A percentile compares a stretch with the other conserved stretches of the same genome.
Evolutionary conservation across 1,284 basidiomycete species (phyloP).

Genomic region (Ceratobasidium sp.): DNA sequence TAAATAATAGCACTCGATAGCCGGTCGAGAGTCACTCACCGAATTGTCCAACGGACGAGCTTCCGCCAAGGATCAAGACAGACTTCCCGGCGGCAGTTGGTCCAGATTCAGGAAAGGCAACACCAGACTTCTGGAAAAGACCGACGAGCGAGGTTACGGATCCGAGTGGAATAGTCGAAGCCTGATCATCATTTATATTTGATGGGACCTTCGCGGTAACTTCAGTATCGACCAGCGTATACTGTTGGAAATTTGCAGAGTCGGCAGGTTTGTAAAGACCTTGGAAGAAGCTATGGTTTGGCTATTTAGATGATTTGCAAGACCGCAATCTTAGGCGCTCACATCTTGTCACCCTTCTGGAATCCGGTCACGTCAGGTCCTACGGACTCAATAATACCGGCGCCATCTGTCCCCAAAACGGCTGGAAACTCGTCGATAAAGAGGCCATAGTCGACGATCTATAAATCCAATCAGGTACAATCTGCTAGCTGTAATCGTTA

Average conservation of each 20-base stretch:
- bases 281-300: slow-evolving; percentile 17
- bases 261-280: slow-evolving; percentile 28
- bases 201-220: not conserved
- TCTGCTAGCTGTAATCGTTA: not conserved
- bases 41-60: not conserved
- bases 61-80: not conserved
- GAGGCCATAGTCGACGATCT: slow-evolving; percentile 10
- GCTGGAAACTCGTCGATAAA: slow-evolving; percentile 25
- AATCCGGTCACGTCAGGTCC: slow-evolving; percentile 1
- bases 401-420: slow-evolving; percentile 41
- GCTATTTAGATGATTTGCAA: not conserved
- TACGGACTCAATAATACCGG: slow-evolving; percentile 12
- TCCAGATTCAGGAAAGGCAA: slow-evolving; percentile 15
- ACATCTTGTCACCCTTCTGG: slow-evolving; percentile 46
- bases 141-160: slow-evolving; percentile 32
- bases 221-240: slow-evolving; percentile 17
- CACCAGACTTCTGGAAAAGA: slow-evolving; percentile 45
- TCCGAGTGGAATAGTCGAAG: slow-evolving; percentile 35
- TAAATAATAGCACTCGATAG: too few species aligned
- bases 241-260: slow-evolving; percentile 24
- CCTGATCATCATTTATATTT: slow-evolving; percentile 25
- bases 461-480: not conserved
- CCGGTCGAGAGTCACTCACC: slow-evolving; percentile 13
- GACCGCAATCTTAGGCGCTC: not conserved
- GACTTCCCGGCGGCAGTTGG: slow-evolving; percentile 9